phyloP scores from a whole-genome alignment of 2,329 filamentous ascomycete genomes.

The Calonectria hawksworthii region DNA sequence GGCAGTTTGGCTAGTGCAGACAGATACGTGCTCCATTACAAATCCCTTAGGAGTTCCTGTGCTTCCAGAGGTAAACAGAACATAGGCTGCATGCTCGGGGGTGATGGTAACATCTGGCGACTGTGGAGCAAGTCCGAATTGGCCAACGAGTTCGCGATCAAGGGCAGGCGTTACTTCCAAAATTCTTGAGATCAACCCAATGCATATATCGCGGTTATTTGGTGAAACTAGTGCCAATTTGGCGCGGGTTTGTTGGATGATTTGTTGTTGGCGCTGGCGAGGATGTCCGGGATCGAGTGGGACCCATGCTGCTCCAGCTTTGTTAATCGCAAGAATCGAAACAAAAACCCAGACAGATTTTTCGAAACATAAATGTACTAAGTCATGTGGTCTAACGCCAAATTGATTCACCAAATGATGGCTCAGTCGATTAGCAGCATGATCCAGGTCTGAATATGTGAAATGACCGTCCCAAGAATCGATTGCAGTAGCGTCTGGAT shows the following conservation, averaged over 20 bases:
- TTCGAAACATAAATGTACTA: not conserved
- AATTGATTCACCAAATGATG: not conserved
- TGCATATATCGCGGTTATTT: not conserved
- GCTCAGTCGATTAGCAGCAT: not conserved
- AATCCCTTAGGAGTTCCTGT: not conserved
- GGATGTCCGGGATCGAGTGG: not conserved
- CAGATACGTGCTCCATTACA: not conserved
- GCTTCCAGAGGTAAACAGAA: constrained; percentile 36
- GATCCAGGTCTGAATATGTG: not conserved
- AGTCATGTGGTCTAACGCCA: not conserved
- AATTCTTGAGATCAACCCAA: not conserved
- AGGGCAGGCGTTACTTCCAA: not conserved
- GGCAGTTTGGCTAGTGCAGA: not conserved
- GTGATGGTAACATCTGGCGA: not conserved
- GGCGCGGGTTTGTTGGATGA: not conserved
- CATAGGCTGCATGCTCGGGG: constrained; percentile 27
- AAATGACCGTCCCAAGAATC: constrained; percentile 43
- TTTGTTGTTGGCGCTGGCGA: not conserved
- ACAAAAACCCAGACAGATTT: not conserved
- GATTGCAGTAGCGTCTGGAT: not conserved
- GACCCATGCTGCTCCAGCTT: not conserved
- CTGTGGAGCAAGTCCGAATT: not conserved
- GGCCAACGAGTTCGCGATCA: not conserved
- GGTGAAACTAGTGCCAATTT: not conserved
- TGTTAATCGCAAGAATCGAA: constrained; percentile 3